Base-by-base conservation (phyloP, 2,329 filamentous ascomycete genomes). In the Xylariaceae sp. region DNA sequence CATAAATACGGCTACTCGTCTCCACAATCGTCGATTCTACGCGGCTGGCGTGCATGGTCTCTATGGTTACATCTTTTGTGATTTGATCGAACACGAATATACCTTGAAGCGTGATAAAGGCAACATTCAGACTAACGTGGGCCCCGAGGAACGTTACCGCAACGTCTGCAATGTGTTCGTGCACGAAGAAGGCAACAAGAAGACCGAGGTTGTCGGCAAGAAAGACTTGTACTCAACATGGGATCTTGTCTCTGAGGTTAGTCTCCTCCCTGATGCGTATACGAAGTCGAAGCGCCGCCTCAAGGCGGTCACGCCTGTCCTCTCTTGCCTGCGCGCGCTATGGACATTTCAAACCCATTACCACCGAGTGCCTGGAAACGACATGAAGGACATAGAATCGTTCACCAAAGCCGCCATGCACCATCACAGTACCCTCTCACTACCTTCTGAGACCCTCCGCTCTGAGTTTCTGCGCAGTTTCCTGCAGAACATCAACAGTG, bases 11-110 rank as follows among this genome's bases (percentile, higher is more conserved):
- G 88, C 89, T 34, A 92, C 92, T 47, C 88, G 93, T 51, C 77
- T 95, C 44, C 86, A 88, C 62, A 82, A 85, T 63, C 85, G 86
- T 52, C 87, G 92, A 9, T 97, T 97, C 74, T 99, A 99, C 75
- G 91, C 91, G 8, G 89, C 92, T 42, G 88, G 87, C 54, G 85
- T 88, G 2, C 90, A 97, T 71, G 94, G 94, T 53, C 83, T 96
- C 72, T 97, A 95, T 73, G 94, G 94, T 58, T 99, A 90, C 77
- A 89, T 96, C 66, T 99, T 99, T 73, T 89, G 89, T 59, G 94
- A 99, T 73, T 82, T 99, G 18, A 91, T 96, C 67, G 83, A 87
- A 69, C 94, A 99, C 73, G 87, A 92, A 69, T 99, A 91, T 71
- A 85, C 94, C 61, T 88, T 99, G 62, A 88, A 96, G 77, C 87